phyloP scores from a whole-genome alignment of 2,329 filamentous ascomycete genomes.

The Talaromyces sp. region DNA sequence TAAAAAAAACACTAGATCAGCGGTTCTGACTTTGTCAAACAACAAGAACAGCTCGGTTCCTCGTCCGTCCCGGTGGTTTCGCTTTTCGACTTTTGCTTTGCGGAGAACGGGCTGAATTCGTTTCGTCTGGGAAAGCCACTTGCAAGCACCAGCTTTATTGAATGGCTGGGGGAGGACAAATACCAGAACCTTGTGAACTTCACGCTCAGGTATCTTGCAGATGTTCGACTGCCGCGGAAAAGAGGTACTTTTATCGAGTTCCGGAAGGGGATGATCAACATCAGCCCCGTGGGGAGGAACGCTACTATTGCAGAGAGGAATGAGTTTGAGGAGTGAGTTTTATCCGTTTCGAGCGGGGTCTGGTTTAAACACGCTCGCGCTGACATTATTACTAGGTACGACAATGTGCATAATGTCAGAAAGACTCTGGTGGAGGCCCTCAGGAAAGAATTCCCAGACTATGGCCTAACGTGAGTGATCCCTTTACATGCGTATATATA shows the following conservation, averaged over 20 bases:
- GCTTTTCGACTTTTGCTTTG: slow-evolving; percentile 96
- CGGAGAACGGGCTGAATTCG: slow-evolving; percentile 92
- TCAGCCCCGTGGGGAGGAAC: slow-evolving; percentile 68
- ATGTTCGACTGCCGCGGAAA: slow-evolving; percentile 59
- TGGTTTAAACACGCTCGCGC: background rate
- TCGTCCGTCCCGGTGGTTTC: slow-evolving; percentile 64
- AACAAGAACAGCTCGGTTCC: slow-evolving; percentile 89
- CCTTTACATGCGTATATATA: background rate
- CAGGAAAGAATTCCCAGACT: slow-evolving; percentile 74
- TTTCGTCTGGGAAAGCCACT: slow-evolving; percentile 76
- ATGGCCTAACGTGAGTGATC: slow-evolving; percentile 71
- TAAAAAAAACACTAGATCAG: slow-evolving; percentile 52
- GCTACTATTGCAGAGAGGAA: slow-evolving; percentile 73
- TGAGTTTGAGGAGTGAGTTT: slow-evolving; percentile 63
- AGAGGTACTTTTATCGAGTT: slow-evolving; percentile 65
- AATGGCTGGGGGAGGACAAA: slow-evolving; percentile 80
- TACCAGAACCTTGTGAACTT: slow-evolving; percentile 60
- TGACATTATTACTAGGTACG: slow-evolving; percentile 50
- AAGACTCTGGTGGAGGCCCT: slow-evolving; percentile 71
- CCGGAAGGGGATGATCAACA: slow-evolving; percentile 62
- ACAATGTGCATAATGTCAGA: slow-evolving; percentile 71
- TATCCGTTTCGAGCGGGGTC: background rate
- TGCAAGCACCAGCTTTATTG: slow-evolving; percentile 79
- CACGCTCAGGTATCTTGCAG: slow-evolving; percentile 57
- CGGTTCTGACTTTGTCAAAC: slow-evolving; percentile 86